Evolutionary conservation across 257 asterid species (phyloP).

Genomic region (Pogostemon cablin): DNA sequence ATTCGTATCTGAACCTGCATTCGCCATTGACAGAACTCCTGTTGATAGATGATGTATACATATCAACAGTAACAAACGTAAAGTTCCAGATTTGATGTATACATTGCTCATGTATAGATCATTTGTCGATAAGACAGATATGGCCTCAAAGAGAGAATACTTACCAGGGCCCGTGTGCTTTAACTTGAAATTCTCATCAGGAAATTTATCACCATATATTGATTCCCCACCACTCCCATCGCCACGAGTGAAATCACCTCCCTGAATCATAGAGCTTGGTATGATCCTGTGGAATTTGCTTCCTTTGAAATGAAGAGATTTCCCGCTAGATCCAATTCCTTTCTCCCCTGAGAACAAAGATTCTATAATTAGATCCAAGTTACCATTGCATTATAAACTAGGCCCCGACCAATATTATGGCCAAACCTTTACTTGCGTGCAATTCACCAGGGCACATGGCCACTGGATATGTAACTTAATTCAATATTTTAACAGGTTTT

Average conservation of each 20-base stretch:
- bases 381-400: slow-evolving; percentile 6
- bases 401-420: slow-evolving; percentile 20
- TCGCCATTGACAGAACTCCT: slow-evolving; percentile 94
- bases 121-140: slow-evolving; percentile 6
- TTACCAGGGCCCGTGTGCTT: slow-evolving; percentile 87
- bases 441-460: background rate
- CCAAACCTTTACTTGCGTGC: background rate
- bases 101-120: background rate
- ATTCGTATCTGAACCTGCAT: slow-evolving; percentile 82
- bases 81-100: too few species aligned
- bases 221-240: slow-evolving; percentile 98
- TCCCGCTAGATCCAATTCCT: slow-evolving; percentile 78
- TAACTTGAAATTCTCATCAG: slow-evolving; percentile 83
- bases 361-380: slow-evolving; percentile 24
- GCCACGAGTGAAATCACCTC: slow-evolving; percentile 91
- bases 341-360: slow-evolving; percentile 69
- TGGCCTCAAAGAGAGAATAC: slow-evolving; percentile 26
- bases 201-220: slow-evolving; percentile 65
- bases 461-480: background rate
- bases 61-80: slow-evolving; percentile 8
- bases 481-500: background rate
- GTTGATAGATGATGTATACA: background rate
- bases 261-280: slow-evolving; percentile 95
- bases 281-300: slow-evolving; percentile 87
- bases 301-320: slow-evolving; percentile 81